A percentile compares a stretch with the other conserved stretches of the same genome.
phyloP scores from a whole-genome alignment of 2,329 filamentous ascomycete genomes.

The Colletotrichum costaricense region DNA sequence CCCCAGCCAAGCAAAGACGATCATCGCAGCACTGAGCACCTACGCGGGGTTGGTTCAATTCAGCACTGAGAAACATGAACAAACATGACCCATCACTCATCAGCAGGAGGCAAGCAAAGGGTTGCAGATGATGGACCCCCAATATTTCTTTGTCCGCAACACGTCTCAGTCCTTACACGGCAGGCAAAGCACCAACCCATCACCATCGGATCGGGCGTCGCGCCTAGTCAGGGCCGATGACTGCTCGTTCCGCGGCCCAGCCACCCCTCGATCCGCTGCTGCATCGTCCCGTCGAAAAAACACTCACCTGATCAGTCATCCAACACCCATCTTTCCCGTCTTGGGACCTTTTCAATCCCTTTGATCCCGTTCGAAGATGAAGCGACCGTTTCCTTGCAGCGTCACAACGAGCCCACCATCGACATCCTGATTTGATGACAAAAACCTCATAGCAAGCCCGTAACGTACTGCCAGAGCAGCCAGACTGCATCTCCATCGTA shows the following conservation, averaged over 20 bases:
- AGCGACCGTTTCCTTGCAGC: constrained; percentile 11
- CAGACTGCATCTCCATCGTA: not conserved
- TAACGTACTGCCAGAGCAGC: not conserved
- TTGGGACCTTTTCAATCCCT: not conserved
- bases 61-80: not conserved
- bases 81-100: not conserved
- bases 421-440: constrained; percentile 6
- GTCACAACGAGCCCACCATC: constrained; percentile 13
- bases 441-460: constrained; percentile 14
- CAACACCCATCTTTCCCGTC: not conserved
- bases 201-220: constrained; percentile 22
- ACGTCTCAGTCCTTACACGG: constrained; percentile 1
- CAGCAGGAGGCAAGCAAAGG: not conserved
- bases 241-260: not conserved
- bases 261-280: not conserved
- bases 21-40: not conserved
- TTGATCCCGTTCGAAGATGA: not conserved
- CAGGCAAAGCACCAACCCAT: not conserved
- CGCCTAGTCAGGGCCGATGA: constrained; percentile 16
- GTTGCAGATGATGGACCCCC: not conserved
- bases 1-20: constrained; percentile 9
- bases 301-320: constrained; percentile 15
- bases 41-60: not conserved
- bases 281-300: not conserved
- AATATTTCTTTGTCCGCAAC: not conserved